Evolutionary conservation across 2,329 filamentous ascomycete genomes (phyloP).

Genomic region (Magnaporthiopsis incrustans): DNA sequence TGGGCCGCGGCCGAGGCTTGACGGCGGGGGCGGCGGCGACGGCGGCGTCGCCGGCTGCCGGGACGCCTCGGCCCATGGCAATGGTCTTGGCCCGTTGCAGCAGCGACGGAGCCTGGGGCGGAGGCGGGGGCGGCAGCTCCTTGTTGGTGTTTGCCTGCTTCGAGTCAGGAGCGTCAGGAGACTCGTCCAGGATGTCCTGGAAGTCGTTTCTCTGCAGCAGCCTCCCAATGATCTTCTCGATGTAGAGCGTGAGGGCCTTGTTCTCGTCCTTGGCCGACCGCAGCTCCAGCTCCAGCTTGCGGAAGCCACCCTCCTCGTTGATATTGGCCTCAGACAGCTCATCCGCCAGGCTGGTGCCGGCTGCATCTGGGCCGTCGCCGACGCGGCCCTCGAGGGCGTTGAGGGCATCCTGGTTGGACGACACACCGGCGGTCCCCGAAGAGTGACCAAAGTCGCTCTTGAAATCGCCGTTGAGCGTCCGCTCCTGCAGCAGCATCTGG

Average conservation of each 20-base stretch:
- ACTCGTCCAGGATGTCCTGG: conserved; percentile 84
- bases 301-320: conserved; percentile 40
- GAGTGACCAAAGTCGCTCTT: conserved; percentile 60
- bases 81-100: conserved; percentile 56
- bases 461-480: conserved; percentile 92
- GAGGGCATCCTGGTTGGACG: conserved; percentile 54
- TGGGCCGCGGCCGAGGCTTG: conserved; percentile 44
- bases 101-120: conserved; percentile 42
- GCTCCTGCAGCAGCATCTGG: conserved; percentile 87
- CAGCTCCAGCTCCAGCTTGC: conserved; percentile 69
- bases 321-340: conserved; percentile 71
- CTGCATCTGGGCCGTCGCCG: conserved; percentile 12
- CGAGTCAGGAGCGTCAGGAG: conserved; percentile 45
- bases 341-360: conserved; percentile 63
- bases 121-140: conserved; percentile 70
- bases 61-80: conserved; percentile 30
- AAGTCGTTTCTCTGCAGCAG: conserved; percentile 92
- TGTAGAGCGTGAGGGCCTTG: conserved; percentile 93
- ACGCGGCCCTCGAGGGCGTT: conserved; percentile 53
- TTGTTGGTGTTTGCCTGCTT: conserved; percentile 57
- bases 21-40: neutral
- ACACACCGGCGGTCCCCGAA: conserved; percentile 22
- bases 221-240: conserved; percentile 97
- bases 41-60: conserved; percentile 9
- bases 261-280: conserved; percentile 80